Base-by-base conservation (phyloP, 371 early-diverging fungal species). In the Mucor irregularis region DNA sequence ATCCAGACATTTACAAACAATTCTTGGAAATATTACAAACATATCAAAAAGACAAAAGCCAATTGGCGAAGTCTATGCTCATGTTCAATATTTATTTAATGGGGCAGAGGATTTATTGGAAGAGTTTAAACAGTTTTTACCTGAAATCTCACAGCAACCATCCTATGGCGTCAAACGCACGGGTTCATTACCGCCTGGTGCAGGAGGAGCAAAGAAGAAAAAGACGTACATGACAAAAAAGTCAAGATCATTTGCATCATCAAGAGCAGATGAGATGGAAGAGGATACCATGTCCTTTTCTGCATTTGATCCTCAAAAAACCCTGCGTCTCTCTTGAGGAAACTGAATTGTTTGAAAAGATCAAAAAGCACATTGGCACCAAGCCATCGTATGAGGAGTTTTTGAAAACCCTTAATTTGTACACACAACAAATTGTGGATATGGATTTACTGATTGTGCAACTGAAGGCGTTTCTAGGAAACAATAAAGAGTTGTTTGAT, bases 71-170 rank as follows among this genome's bases (percentile, higher is more conserved):
- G 87, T 97, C 1, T 97, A 94, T 66, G 81, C 87, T 1, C 90
- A 95, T 66, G 94, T 97, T n/a, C 87, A 90, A 49, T 68, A 80
- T 13, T 60, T 98, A 35, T 96, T 98, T 67, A 76, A 84, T 24
- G 80, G 75, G 22, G 90, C 90, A 0, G 86, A 89, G 0, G 97
- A 97, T 70, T 71, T 98, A 28, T 61, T 98, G 48, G 94, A 92
- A 24, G 97, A 98, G 70, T 97, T 98, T 68, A 93, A 92, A 69
- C 95, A 95, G 61, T 99, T 99, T 65, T 70, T 98, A 35, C 97
- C 98, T 1, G 93, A 93, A 42, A 52, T 62, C 5, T 30, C 29
- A 2, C 46, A 46, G 29, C 46, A 6, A 19, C 30, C 2, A 30
- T 59, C 62, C n/a, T n/a, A n/a, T n/a, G n/a, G n/a, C n/a, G n/a